A percentile compares a stretch with the other conserved stretches of the same genome.
Conservation (phyloP, 768 basidiomycete genomes). For the Mycena belliarum region DNA sequence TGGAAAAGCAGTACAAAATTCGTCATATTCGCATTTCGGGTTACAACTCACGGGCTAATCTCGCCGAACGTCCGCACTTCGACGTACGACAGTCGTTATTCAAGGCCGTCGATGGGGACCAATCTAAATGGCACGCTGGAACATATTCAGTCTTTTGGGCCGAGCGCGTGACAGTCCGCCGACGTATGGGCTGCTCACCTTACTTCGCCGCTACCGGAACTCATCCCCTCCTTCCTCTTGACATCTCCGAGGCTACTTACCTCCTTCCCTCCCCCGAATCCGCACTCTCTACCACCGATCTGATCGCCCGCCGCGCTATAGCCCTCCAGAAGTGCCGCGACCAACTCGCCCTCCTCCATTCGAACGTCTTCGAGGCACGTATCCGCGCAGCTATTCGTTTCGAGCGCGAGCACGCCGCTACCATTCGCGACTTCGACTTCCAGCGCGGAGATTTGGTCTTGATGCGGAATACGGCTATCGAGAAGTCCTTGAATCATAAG, state of each 20-base stretch:
- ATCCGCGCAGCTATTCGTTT: conserved; percentile 16
- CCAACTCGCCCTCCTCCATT: conserved; percentile 6
- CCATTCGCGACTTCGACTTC: conserved; percentile 30
- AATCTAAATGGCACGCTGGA: too few species aligned
- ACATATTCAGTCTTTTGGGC: conserved; percentile 20
- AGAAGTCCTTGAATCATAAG: conserved; percentile 31
- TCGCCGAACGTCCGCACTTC: too few species aligned
- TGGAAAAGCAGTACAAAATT: too few species aligned
- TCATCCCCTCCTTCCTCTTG: background rate
- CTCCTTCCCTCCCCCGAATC: conserved; percentile 24
- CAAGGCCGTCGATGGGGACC: too few species aligned
- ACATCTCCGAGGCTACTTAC: conserved; percentile 14
- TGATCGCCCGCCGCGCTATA: conserved; percentile 18
- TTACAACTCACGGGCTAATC: too few species aligned
- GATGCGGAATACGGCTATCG: conserved; percentile 33
- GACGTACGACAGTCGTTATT: too few species aligned
- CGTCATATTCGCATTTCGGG: too few species aligned
- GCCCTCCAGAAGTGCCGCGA: conserved; percentile 27
- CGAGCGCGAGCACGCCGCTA: conserved; percentile 20
- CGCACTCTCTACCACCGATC: conserved; percentile 24
- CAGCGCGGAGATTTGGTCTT: conserved; percentile 29
- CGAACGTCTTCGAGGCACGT: conserved; percentile 1
- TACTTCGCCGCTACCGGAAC: conserved; percentile 13
- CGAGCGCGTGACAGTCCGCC: conserved; percentile 19
- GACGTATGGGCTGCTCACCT: conserved; percentile 17